Evolutionary conservation across 768 basidiomycete genomes (phyloP).

Genomic region (Suillus ampliporus): DNA sequence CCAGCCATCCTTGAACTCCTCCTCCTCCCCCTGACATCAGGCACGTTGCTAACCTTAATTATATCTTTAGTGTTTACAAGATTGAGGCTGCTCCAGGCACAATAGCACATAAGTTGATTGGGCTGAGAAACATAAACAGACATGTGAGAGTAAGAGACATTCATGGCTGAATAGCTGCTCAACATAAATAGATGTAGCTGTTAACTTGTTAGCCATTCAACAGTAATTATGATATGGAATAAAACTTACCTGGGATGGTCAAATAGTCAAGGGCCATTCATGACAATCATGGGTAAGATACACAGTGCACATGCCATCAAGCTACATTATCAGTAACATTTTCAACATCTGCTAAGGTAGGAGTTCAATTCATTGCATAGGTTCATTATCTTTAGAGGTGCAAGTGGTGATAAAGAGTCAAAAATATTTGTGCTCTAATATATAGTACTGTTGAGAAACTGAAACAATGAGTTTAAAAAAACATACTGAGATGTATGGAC

Average conservation of each 20-base stretch:
- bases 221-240: constrained; percentile 18
- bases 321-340: constrained; percentile 26
- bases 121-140: neutral
- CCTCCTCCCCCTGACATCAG: constrained; percentile 2
- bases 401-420: too few species aligned
- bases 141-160: constrained; percentile 11
- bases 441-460: too few species aligned
- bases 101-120: constrained; percentile 29
- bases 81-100: constrained; percentile 21
- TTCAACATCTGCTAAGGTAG: too few species aligned
- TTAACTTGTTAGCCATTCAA: constrained; percentile 14
- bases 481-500: too few species aligned
- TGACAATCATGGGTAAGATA: constrained; percentile 35
- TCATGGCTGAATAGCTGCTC: constrained; percentile 20
- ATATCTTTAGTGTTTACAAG: constrained; percentile 27
- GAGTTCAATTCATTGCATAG: too few species aligned
- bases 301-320: constrained; percentile 37
- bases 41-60: too few species aligned
- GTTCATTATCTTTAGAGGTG: too few species aligned
- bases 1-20: constrained; percentile 7
- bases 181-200: constrained; percentile 19
- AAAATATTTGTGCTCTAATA: too few species aligned
- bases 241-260: constrained; percentile 35
- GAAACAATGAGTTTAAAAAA: too few species aligned
- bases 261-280: constrained; percentile 43